A percentile compares a stretch with the other conserved stretches of the same genome.
phyloP scores from a whole-genome alignment of 2,329 filamentous ascomycete genomes.

The Xenosphaeropsis pyriputrescens region DNA sequence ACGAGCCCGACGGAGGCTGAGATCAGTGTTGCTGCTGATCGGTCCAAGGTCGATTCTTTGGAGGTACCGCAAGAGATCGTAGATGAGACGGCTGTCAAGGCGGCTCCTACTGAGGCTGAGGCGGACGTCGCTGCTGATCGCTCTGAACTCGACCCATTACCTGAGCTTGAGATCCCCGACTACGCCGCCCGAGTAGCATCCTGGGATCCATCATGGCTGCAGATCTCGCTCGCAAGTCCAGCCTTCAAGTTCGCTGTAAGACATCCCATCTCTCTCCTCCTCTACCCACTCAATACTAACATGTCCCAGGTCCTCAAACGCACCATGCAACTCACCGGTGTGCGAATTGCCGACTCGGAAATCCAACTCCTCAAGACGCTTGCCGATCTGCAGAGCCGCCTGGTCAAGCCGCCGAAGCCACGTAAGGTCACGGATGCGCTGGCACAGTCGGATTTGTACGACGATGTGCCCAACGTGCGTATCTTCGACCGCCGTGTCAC shows the following conservation, averaged over 20 bases:
- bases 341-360: slow-evolving; percentile 55
- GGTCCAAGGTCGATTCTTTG: slow-evolving; percentile 10
- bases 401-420: slow-evolving; percentile 38
- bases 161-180: slow-evolving; percentile 8
- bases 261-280: slow-evolving; percentile 7
- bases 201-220: slow-evolving; percentile 43
- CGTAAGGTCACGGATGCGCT: slow-evolving; percentile 50
- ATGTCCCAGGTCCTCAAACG: slow-evolving; percentile 59
- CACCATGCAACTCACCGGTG: slow-evolving; percentile 66
- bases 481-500: slow-evolving; percentile 51
- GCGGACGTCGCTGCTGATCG: slow-evolving; percentile 15
- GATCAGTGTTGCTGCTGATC: slow-evolving; percentile 12
- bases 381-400: slow-evolving; percentile 35
- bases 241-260: slow-evolving; percentile 61
- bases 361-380: slow-evolving; percentile 41
- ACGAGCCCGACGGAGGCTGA: slow-evolving; percentile 14
- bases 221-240: slow-evolving; percentile 37
- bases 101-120: slow-evolving; percentile 12
- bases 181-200: slow-evolving; percentile 19
- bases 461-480: slow-evolving; percentile 52
- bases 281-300: slow-evolving; percentile 4
- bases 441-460: slow-evolving; percentile 26
- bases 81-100: slow-evolving; percentile 8
- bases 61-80: slow-evolving; percentile 2
- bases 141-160: slow-evolving; percentile 7